Conservation (phyloP, 2,329 filamentous ascomycete genomes). For the Exophiala calicioides region DNA sequence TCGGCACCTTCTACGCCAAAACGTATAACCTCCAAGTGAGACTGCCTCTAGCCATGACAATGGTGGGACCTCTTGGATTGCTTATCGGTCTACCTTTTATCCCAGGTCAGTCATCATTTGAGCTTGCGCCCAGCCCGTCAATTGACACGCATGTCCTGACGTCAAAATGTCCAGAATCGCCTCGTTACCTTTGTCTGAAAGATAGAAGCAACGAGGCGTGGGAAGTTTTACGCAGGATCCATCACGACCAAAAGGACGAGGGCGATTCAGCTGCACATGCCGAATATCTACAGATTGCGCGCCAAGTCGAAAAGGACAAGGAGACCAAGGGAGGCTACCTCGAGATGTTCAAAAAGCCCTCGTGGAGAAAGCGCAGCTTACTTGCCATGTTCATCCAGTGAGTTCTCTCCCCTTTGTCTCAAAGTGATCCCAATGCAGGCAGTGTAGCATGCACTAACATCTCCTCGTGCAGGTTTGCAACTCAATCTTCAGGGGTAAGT, state of each 20-base stretch:
- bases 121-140: too few species aligned
- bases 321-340: background rate
- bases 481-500: too few species aligned
- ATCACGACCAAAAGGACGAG: slow-evolving; percentile 12
- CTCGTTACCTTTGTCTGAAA: slow-evolving; percentile 12
- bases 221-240: slow-evolving; percentile 11
- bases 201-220: slow-evolving; percentile 16
- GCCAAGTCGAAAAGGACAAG: slow-evolving; percentile 14
- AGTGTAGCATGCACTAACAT: too few species aligned
- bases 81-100: slow-evolving; percentile 17
- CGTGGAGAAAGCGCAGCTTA: background rate
- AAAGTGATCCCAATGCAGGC: slow-evolving; percentile 39
- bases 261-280: background rate
- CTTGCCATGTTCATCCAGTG: slow-evolving; percentile 2
- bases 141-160: too few species aligned
- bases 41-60: slow-evolving; percentile 17
- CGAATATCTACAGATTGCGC: slow-evolving; percentile 14
- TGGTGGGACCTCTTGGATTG: slow-evolving; percentile 9
- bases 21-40: slow-evolving; percentile 15
- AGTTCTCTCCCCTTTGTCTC: slow-evolving; percentile 19
- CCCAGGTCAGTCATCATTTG: too few species aligned
- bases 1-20: slow-evolving; percentile 15
- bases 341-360: background rate
- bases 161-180: slow-evolving; percentile 3
- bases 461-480: too few species aligned